These are phyloP conservation scores for Amyloporia xantha DNA, from an alignment of 768 basidiomycete genomes.

Conservation along the genomic window DNA sequence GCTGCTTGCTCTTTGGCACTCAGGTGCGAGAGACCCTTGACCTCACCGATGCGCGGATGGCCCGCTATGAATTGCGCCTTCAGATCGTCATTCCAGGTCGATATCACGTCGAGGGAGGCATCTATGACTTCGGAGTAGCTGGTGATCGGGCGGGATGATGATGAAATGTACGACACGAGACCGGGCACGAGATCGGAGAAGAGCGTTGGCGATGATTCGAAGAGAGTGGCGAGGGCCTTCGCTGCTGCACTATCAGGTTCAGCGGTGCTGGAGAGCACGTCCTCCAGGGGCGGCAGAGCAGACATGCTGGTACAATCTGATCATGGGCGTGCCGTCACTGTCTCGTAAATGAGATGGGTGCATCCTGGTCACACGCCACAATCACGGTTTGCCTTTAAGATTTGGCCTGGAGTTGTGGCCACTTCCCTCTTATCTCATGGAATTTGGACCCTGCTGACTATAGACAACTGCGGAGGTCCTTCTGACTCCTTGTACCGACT, in stretches of 20 bases:
- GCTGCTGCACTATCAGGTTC: conserved; percentile 23
- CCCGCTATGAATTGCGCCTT: conserved; percentile 68
- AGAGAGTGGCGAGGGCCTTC: conserved; percentile 37
- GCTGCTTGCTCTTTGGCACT: conserved; percentile 76
- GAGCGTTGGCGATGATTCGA: conserved; percentile 65
- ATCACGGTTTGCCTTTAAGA: too few species aligned
- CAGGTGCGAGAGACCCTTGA: conserved; percentile 62
- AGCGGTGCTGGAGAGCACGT: conserved; percentile 11
- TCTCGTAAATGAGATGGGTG: not conserved
- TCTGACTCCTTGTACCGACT: too few species aligned
- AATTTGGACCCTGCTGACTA: too few species aligned
- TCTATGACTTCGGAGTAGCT: conserved; percentile 56
- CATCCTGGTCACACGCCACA: not conserved
- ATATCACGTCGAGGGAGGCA: conserved; percentile 40
- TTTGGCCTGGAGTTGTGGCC: too few species aligned
- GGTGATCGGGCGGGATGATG: conserved; percentile 13
- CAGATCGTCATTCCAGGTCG: conserved; percentile 42
- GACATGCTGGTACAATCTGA: conserved; percentile 6
- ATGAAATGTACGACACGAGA: conserved; percentile 26
- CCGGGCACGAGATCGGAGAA: conserved; percentile 46
- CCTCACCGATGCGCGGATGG: conserved; percentile 88
- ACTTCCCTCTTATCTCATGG: too few species aligned
- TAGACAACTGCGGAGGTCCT: too few species aligned
- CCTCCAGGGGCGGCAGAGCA: conserved; percentile 14
- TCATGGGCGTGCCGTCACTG: not conserved